Percentiles rank a stretch among this genome's conserved stretches.
Conservation (phyloP, 108 stramenopile genomes). For the Parmales sp. region DNA sequence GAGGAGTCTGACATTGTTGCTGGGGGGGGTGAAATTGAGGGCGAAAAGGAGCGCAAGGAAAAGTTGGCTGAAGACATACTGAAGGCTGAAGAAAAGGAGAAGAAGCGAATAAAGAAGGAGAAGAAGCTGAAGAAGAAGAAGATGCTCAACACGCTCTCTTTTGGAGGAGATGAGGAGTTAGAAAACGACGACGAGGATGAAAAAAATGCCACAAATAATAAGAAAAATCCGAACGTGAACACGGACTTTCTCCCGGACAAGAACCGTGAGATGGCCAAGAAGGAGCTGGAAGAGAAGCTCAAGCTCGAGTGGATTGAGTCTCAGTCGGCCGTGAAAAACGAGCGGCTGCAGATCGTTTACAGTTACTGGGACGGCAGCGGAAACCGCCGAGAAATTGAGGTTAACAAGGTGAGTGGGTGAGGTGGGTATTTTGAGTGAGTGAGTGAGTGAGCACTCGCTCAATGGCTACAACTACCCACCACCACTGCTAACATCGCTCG, state of each 20-base stretch:
- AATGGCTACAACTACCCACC: too few relatives aligned
- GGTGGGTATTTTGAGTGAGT: constrained; percentile 72
- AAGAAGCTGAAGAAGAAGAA: constrained; percentile 39
- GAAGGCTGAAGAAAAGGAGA: not conserved
- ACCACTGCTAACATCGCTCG: too few relatives aligned
- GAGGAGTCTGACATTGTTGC: too few relatives aligned
- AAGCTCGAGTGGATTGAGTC: constrained; percentile 67
- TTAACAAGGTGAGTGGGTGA: constrained; percentile 77
- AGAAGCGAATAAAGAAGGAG: not conserved
- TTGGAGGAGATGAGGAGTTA: constrained; percentile 21
- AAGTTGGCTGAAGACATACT: not conserved
- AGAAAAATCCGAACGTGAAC: constrained; percentile 84
- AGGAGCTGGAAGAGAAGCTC: constrained; percentile 47
- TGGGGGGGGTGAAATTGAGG: too few relatives aligned
- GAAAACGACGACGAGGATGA: constrained; percentile 49
- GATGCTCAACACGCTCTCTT: constrained; percentile 51
- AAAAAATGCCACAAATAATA: constrained; percentile 20
- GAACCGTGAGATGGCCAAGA: constrained; percentile 55
- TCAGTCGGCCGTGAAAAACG: constrained; percentile 67
- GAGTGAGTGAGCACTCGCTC: too few relatives aligned
- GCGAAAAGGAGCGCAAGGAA: not conserved
- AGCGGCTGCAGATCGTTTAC: constrained; percentile 80
- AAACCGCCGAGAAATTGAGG: constrained; percentile 61
- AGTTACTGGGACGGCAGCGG: constrained; percentile 95
- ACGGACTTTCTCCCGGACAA: constrained; percentile 85